Evolutionary conservation across 2,329 filamentous ascomycete genomes (phyloP), one percentile per base, ranked within the genome.

Genomic region (Dichotomopilus funicola): DNA sequence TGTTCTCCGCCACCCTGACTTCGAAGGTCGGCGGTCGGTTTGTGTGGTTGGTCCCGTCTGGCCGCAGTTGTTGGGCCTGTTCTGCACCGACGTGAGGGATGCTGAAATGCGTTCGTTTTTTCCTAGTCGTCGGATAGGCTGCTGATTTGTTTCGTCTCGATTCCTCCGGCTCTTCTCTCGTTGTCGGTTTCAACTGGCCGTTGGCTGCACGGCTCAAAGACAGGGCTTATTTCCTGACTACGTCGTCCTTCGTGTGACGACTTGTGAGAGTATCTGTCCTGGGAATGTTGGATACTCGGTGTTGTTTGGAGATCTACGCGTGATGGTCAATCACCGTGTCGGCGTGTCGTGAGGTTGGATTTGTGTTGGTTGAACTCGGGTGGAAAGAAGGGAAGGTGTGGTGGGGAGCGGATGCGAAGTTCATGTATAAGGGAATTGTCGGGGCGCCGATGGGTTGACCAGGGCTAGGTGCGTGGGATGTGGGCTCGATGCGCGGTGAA

Each of bases 341-440:
- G 49, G 19, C 31, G 59, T 59, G 54, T 58, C 36, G 49, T 19
- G 34, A 57, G 53, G 59, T 56, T 59, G 19, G 19, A 3, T 27
- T 27, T 27, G 19, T 27, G 19, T 27, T 42, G 56, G 55, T 61
- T 58, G 54, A 46, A 55, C 47, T 48, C 40, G 53, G 50, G 49
- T 55, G 56, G 54, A 54, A 57, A 57, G 51, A 52, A 61, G 55
- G 50, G 49, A 45, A 58, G 55, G 49, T 56, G 56, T 61, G 59
- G 62, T 63, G 63, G 61, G 62, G 63, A 61, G 61, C 52, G 61
- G 61, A 58, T 58, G 59, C 58, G 58, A 60, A 56, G 60, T 59
- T 60, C 59, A 62, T 65, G 63, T 65, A 61, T 64, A 61, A 58
- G 54, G 49, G 51, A 59, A 61, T 61, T 59, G 58, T 60, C 57